These are phyloP conservation scores for Pilaira anomala DNA, from an alignment of 192 early-diverging fungal genomes.

Conservation along the genomic window DNA sequence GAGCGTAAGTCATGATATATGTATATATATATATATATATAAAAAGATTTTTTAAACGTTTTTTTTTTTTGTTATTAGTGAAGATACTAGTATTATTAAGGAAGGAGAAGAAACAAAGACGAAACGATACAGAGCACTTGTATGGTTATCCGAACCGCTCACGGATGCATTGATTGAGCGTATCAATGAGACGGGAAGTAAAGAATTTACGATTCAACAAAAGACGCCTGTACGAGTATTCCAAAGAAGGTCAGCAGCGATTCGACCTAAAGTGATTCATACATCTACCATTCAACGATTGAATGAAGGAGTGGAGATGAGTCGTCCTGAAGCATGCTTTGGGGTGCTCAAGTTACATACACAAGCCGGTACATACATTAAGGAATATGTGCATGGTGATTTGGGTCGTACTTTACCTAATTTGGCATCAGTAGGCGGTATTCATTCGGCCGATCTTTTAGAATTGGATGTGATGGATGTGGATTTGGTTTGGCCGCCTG, in stretches of 20 bases:
- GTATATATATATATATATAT: not conserved
- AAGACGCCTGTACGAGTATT: slow-evolving; percentile 71
- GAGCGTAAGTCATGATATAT: slow-evolving; percentile 27
- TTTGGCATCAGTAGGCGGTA: slow-evolving; percentile 58
- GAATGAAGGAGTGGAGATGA: not conserved
- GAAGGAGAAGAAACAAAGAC: slow-evolving; percentile 73
- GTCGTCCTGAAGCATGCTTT: slow-evolving; percentile 33
- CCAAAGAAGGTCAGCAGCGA: slow-evolving; percentile 40
- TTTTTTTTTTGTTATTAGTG: slow-evolving; percentile 22
- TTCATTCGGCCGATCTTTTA: slow-evolving; percentile 62
- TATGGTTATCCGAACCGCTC: slow-evolving; percentile 61
- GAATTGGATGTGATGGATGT: slow-evolving; percentile 86
- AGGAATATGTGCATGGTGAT: slow-evolving; percentile 97
- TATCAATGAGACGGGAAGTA: slow-evolving; percentile 47
- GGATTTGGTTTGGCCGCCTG: slow-evolving; percentile 81
- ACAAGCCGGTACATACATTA: slow-evolving; percentile 88
- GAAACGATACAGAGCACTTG: slow-evolving; percentile 65
- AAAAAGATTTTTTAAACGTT: not conserved
- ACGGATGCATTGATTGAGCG: slow-evolving; percentile 49
- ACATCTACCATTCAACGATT: slow-evolving; percentile 6
- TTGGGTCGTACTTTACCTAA: slow-evolving; percentile 79
- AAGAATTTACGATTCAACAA: slow-evolving; percentile 57
- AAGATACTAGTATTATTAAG: slow-evolving; percentile 62
- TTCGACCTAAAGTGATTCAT: slow-evolving; percentile 22
- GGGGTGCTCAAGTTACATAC: slow-evolving; percentile 70